Evolutionary conservation across 2,329 filamentous ascomycete species (phyloP), one percentile per base, ranked within the genome.

Genomic region (Purpureocillium takamizusanense): DNA sequence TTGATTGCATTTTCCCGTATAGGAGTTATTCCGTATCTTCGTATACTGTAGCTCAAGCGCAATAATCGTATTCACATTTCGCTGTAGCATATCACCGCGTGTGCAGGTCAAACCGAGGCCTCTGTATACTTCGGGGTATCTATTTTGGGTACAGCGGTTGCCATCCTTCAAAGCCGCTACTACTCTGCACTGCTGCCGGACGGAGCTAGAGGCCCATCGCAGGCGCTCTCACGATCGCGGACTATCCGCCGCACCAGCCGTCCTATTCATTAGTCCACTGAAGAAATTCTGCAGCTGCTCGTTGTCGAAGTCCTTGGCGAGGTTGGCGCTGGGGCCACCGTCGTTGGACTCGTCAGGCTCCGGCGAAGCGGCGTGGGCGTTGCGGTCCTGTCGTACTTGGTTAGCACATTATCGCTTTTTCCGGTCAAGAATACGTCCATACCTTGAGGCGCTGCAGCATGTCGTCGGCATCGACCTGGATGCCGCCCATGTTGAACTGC

Each of bases 401-500:
- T 14, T 4, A 7, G 3, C 17, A 18, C 11, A 10, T 33, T 15
- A 14, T 12, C 7, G 13, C n/a, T 16, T 18, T 16, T 10, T 8
- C 14, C 10, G 17, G 15, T 9, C 8, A 21, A 7, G 21, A 25
- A 11, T 16, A 7, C 13, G n/a, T 2, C 14, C 18, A 64, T 53
- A 90, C 86, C 76, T 88, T 89, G 43, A 94, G 69, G 51, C 84
- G 78, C 59, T 88, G 83, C 41, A 95, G 65, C 83, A 94, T 92
- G 53, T 95, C 88, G 54, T 95, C 89, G 8, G 88, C 88, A 61
- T 95, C 88, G 23, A 95, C 86, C 56, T 95, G 88, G 46, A 98
- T 95, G 38, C 92, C 92, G 31, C 92, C 92, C 74, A 98, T 92
- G 58, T 98, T 98, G 66, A 97, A 95, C 55, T 95, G 88, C 46